phyloP scores from a whole-genome alignment of 2,329 filamentous ascomycete species.

The Trichophyton rubrum region DNA sequence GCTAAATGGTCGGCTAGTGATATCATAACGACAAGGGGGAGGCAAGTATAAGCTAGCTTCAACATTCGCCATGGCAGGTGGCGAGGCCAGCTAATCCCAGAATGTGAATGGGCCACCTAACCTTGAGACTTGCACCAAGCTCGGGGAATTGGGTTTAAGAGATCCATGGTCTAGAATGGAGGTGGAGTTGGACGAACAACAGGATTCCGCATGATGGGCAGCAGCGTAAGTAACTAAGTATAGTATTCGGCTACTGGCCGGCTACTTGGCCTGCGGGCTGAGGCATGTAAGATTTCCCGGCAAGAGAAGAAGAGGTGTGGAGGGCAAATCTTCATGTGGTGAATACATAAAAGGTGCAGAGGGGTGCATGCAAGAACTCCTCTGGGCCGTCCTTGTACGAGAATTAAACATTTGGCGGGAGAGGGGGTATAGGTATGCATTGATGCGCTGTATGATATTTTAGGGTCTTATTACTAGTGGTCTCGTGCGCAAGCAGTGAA shows the following conservation, averaged over 20 bases:
- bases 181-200: background rate
- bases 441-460: background rate
- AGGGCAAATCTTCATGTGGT: background rate
- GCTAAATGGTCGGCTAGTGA: too few species aligned
- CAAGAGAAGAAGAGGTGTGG: background rate
- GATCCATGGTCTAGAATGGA: slow-evolving; percentile 2
- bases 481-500: background rate
- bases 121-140: background rate
- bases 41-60: background rate
- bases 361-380: background rate
- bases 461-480: too few species aligned
- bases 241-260: background rate
- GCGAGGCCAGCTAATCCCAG: background rate
- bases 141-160: background rate
- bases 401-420: background rate
- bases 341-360: background rate
- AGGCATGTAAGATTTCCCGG: background rate
- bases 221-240: background rate
- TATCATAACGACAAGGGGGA: too few species aligned
- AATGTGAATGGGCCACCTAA: background rate
- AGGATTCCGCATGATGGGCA: background rate
- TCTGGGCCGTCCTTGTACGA: background rate
- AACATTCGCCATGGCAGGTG: background rate
- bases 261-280: background rate
- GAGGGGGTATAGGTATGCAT: background rate